A percentile compares a stretch with the other conserved stretches of the same genome.
Evolutionary conservation across 1,284 basidiomycete genomes (phyloP).

Genomic region (Pseudomicrostroma phylloplanum): DNA sequence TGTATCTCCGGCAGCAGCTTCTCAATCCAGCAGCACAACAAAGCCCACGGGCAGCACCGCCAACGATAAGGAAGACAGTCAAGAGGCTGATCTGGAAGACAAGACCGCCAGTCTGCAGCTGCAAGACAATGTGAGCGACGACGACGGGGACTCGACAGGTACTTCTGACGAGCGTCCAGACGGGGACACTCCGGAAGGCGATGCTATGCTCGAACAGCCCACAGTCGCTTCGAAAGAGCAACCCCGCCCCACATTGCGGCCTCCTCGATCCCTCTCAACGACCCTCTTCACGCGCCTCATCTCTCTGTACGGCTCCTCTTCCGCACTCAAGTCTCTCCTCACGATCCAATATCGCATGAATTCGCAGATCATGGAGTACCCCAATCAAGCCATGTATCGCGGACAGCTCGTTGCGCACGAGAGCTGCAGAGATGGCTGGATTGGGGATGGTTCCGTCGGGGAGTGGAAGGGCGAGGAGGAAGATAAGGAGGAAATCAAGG

Average conservation of each 20-base stretch:
- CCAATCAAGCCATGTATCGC: constrained; percentile 73
- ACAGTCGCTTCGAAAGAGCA: not conserved
- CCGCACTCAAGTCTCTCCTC: constrained; percentile 67
- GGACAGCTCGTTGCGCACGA: constrained; percentile 65
- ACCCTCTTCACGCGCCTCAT: constrained; percentile 89
- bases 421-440: constrained; percentile 59
- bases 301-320: constrained; percentile 72
- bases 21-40: constrained; percentile 2
- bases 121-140: constrained; percentile 1
- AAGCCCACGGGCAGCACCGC: constrained; percentile 1
- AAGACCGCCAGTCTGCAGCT: constrained; percentile 8
- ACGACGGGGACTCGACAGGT: constrained; percentile 2
- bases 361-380: constrained; percentile 74
- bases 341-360: constrained; percentile 68
- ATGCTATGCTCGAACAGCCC: constrained; percentile 5
- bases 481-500: constrained; percentile 60
- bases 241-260: constrained; percentile 53
- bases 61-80: not conserved
- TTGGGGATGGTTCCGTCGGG: not conserved
- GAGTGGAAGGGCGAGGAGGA: not conserved
- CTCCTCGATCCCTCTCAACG: constrained; percentile 71
- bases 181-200: constrained; percentile 2
- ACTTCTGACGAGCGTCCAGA: not conserved
- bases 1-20: no score
- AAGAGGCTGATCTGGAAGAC: not conserved